These are phyloP conservation scores for Botrytis paeoniae DNA, from an alignment of 2,329 filamentous ascomycete genomes.

Conservation along the genomic window DNA sequence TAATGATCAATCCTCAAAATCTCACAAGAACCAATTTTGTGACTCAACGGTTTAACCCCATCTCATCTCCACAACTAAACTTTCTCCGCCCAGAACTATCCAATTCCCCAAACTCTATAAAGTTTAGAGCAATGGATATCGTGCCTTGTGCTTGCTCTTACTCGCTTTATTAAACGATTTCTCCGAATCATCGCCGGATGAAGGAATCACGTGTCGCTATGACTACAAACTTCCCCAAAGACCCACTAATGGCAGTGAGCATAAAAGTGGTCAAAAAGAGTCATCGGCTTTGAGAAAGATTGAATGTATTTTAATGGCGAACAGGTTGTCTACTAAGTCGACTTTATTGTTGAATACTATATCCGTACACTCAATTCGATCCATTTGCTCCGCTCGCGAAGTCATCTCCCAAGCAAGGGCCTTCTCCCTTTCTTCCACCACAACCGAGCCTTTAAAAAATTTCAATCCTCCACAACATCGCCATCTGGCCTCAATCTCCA, in stretches of 20 bases:
- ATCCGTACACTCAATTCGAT: not conserved
- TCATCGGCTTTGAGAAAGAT: not conserved
- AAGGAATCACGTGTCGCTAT: not conserved
- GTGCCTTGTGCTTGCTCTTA: not conserved
- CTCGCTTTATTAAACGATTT: not conserved
- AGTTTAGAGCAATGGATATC: not conserved
- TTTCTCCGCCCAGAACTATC: not conserved
- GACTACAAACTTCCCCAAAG: not conserved
- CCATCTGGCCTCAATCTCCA: constrained; percentile 2
- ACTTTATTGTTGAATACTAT: not conserved
- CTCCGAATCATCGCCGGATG: constrained; percentile 10
- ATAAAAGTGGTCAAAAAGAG: constrained; percentile 4
- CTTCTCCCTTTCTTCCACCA: constrained; percentile 10
- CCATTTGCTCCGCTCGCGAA: not conserved
- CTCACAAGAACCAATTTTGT: not conserved
- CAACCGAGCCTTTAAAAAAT: constrained; percentile 9
- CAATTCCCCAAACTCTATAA: not conserved
- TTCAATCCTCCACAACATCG: not conserved
- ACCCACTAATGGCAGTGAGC: not conserved
- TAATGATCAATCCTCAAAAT: not conserved
- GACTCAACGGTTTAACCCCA: not conserved
- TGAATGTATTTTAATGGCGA: constrained; percentile 2
- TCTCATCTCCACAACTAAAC: not conserved
- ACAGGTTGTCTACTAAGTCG: not conserved
- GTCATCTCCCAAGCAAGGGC: not conserved